Base-by-base conservation (phyloP, 148 eudicot genomes). In the Rhododendron molle region DNA sequence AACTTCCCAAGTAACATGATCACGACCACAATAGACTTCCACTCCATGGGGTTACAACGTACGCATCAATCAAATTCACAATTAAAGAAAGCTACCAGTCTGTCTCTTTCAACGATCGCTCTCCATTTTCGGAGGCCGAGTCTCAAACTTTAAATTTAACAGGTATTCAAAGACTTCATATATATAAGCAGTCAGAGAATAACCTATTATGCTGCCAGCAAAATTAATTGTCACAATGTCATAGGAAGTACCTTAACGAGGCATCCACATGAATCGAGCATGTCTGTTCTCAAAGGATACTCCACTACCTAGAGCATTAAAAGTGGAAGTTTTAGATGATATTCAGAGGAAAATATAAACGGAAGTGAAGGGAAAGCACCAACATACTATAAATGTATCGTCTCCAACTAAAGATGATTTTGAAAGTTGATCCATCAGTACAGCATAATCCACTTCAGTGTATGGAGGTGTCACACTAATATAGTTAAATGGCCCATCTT, bases 391-490 rank as follows among this genome's bases (percentile, higher is more conserved):
- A 83, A 96, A 95, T 10, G 97, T 89, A 87, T 96, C 92, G 86
- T 93, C 94, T 82, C 99, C 96, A 78, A 96, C 87, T 84, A 95
- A 76, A 76, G 92, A 86, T 34, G 99, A 96, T 58, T 83, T 88
- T 83, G 97, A 90, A 87, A 96, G 76, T 88, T 94, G 98, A 80
- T 88, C 87, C 99, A 96, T 95, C 76, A 96, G 90, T 69, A 93
- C 78, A 9, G 86, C 94, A 88, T 96, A 96, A 87, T 96, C 97
- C 83, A 96, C 98, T 89, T 91, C 83, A 89, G 86, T 88, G 85
- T 96, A 96, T 83, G 98, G 99, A 78, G 99, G 99, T 79, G 99
- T 96, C 85, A 95, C 96, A 88, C 99, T 96, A 84, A 96, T 90
- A 83, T 94, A 96, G 90, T 95, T 97, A 89, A 95, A 95, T 7